Evolutionary conservation across 2,329 filamentous ascomycete genomes (phyloP), one percentile per base, ranked within the genome.

Genomic region (Elsinoe ampelina): DNA sequence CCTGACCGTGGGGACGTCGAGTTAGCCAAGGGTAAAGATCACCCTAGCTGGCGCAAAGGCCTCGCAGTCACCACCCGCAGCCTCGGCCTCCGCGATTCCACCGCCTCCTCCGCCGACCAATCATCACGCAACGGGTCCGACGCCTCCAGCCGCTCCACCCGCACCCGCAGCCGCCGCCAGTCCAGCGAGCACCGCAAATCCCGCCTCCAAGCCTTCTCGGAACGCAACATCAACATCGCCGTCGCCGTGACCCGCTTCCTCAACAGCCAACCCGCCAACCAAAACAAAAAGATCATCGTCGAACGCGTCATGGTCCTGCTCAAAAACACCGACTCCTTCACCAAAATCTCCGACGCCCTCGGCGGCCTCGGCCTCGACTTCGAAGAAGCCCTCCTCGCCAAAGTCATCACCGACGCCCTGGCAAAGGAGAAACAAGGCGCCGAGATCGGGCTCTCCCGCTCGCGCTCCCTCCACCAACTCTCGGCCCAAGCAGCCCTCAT

Each of bases 201-300:
- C n/a, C 54, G 54, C 20, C 54, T 56, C 2, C 54, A 56, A 11
- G 22, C 54, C 13, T 56, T 56, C 54, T 56, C 54, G 4, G 54
- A 60, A 30, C 51, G 58, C 12, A 64, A 62, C 52, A 57, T 59
- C 41, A 58, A 58, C 17, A 55, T 65, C 34, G 58, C 63, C 13
- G 54, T 60, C 15, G 63, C 63, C 10, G 63, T 62, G 11, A 59
- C 62, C 5, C 52, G 47, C 13, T 63, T 63, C 48, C 39, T 65
- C 30, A 63, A 63, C 47, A 56, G 41, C 47, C 39, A 63, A 5
- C 41, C 43, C 13, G 58, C 51, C 17, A 65, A 64, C 59, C n/a
- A 22, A 13, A 58, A 58, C 17, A 58, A 55, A 41, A 58, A 57
- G 12, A 64, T 63, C 55, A 57, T 59, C 17, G 59, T 61, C 11